Evolutionary conservation across 2,329 filamentous ascomycete genomes (phyloP).

Genomic region (Alternaria sp.): DNA sequence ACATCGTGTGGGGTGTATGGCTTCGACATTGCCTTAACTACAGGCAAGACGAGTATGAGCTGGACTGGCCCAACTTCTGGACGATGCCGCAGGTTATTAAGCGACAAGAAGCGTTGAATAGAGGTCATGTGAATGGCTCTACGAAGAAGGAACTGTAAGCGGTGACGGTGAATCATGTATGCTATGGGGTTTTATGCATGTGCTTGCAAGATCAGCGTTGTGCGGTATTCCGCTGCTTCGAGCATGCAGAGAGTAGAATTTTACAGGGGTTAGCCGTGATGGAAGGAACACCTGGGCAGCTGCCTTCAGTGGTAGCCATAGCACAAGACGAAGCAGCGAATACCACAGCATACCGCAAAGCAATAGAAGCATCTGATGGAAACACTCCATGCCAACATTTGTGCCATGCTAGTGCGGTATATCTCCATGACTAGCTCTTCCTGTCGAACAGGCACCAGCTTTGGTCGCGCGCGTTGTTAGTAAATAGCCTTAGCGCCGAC

Average conservation of each 20-base stretch:
- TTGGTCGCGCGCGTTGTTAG: slow-evolving; percentile 29
- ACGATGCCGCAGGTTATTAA: slow-evolving; percentile 63
- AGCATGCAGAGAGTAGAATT: neutral
- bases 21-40: slow-evolving; percentile 79
- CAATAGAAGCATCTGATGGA: neutral
- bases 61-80: slow-evolving; percentile 72
- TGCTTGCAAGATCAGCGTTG: slow-evolving; percentile 1
- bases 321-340: neutral
- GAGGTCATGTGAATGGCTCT: slow-evolving; percentile 29
- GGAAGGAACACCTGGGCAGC: neutral
- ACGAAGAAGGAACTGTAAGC: slow-evolving; percentile 45
- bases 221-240: neutral
- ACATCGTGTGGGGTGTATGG: slow-evolving; percentile 86
- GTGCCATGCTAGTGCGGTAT: neutral
- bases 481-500: slow-evolving; percentile 31
- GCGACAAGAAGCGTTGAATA: slow-evolving; percentile 15
- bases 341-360: neutral
- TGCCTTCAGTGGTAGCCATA: neutral
- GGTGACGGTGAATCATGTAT: neutral
- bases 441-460: slow-evolving; percentile 1
- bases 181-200: slow-evolving; percentile 3
- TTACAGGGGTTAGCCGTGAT: neutral
- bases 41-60: slow-evolving; percentile 73
- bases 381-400: neutral
- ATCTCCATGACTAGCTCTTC: slow-evolving; percentile 1